Conservation (phyloP, 2,329 filamentous ascomycete genomes). For the Chaetomium sp. region DNA sequence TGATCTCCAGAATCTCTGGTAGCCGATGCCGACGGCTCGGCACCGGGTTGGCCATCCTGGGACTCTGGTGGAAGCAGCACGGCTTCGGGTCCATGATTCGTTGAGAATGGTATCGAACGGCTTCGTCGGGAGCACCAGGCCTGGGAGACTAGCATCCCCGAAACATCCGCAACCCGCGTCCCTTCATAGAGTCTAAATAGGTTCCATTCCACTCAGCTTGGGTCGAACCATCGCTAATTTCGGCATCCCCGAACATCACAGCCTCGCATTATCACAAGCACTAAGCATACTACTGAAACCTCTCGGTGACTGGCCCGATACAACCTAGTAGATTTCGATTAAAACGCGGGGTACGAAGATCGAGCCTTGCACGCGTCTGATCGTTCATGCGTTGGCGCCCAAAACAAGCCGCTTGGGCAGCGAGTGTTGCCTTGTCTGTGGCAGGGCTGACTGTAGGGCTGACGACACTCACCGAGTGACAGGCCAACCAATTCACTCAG, state of each 20-base stretch:
- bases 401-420: slow-evolving; percentile 28
- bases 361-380: slow-evolving; percentile 16
- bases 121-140: not conserved
- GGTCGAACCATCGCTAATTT: not conserved
- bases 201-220: not conserved
- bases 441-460: slow-evolving; percentile 29
- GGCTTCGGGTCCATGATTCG: slow-evolving; percentile 23
- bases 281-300: slow-evolving; percentile 17
- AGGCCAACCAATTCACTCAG: slow-evolving; percentile 28
- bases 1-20: slow-evolving; percentile 30
- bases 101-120: not conserved
- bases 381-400: slow-evolving; percentile 27
- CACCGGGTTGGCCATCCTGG: not conserved
- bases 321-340: slow-evolving; percentile 12
- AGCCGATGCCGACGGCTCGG: slow-evolving; percentile 13
- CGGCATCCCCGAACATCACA: not conserved
- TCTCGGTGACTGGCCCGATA: slow-evolving; percentile 8
- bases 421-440: slow-evolving; percentile 16
- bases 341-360: slow-evolving; percentile 6
- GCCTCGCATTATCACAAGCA: slow-evolving; percentile 11
- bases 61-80: slow-evolving; percentile 23
- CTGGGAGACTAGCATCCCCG: not conserved
- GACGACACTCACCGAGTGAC: slow-evolving; percentile 31
- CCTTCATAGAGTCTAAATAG: not conserved
- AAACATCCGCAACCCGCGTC: not conserved